Conservation (phyloP, 2,329 filamentous ascomycete genomes). For the Botrytis elliptica region DNA sequence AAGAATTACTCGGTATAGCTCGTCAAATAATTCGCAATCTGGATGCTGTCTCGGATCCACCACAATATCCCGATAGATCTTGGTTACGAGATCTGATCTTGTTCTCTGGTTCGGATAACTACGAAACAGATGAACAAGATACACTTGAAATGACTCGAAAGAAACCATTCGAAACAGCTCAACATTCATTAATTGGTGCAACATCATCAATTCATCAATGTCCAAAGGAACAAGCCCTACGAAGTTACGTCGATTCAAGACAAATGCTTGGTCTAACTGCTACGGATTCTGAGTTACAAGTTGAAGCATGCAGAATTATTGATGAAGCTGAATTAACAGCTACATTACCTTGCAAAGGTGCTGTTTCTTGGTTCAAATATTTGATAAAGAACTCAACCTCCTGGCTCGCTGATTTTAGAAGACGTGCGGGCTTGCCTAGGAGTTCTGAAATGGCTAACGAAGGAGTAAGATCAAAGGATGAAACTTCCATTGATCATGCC, state of each 20-base stretch:
- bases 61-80: conserved; percentile 41
- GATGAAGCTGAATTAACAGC: conserved; percentile 52
- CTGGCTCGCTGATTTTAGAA: conserved; percentile 58
- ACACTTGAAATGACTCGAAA: neutral
- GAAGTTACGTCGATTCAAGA: conserved; percentile 30
- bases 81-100: conserved; percentile 62
- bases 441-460: conserved; percentile 54
- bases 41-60: conserved; percentile 47
- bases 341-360: conserved; percentile 32
- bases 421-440: conserved; percentile 56
- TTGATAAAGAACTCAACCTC: conserved; percentile 49
- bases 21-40: conserved; percentile 57
- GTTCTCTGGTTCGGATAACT: conserved; percentile 37
- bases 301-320: conserved; percentile 58
- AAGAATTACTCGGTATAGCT: conserved; percentile 57
- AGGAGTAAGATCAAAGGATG: conserved; percentile 51
- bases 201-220: conserved; percentile 21
- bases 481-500: conserved; percentile 56
- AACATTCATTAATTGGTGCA: neutral
- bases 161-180: neutral
- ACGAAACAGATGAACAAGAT: neutral
- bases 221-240: conserved; percentile 31
- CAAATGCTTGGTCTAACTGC: conserved; percentile 54
- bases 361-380: conserved; percentile 56
- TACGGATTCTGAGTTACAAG: conserved; percentile 59